These are phyloP conservation scores for Hordeum pubiflorum DNA, from an alignment of 202 grass and related monocot genomes.

Conservation along the genomic window DNA sequence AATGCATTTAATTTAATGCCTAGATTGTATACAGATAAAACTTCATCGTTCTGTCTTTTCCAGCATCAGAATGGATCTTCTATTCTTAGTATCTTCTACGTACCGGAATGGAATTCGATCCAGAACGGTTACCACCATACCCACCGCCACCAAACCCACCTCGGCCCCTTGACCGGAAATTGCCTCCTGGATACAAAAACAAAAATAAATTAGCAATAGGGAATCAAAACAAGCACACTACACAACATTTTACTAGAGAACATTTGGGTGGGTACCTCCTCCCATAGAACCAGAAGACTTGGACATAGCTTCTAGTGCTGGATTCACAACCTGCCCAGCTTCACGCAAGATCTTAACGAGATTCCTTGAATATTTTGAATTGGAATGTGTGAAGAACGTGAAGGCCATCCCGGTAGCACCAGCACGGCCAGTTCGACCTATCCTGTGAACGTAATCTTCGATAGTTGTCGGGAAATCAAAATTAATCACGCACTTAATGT, in stretches of 20 bases:
- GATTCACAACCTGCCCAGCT: slow-evolving; percentile 72
- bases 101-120: slow-evolving; percentile 43
- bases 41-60: not conserved
- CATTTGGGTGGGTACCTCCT: slow-evolving; percentile 32
- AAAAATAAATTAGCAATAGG: not conserved
- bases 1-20: slow-evolving; percentile 38
- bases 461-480: slow-evolving; percentile 93
- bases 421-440: slow-evolving; percentile 92
- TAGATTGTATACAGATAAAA: slow-evolving; percentile 16
- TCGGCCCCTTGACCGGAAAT: slow-evolving; percentile 62
- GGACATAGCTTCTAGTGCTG: slow-evolving; percentile 63
- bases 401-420: slow-evolving; percentile 79
- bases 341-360: slow-evolving; percentile 80
- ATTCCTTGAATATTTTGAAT: slow-evolving; percentile 70
- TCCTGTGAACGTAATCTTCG: slow-evolving; percentile 97
- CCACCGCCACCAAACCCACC: slow-evolving; percentile 46
- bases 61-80: slow-evolving; percentile 26
- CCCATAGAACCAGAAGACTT: slow-evolving; percentile 36
- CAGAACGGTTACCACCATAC: slow-evolving; percentile 49
- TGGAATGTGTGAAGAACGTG: slow-evolving; percentile 81
- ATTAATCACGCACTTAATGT: slow-evolving; percentile 99
- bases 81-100: slow-evolving; percentile 39
- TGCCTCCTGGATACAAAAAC: slow-evolving; percentile 37
- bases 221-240: not conserved
- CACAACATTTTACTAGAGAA: not conserved